Base-by-base conservation (phyloP, 2,329 filamentous ascomycete genomes). In the Elsinoe batatas region DNA sequence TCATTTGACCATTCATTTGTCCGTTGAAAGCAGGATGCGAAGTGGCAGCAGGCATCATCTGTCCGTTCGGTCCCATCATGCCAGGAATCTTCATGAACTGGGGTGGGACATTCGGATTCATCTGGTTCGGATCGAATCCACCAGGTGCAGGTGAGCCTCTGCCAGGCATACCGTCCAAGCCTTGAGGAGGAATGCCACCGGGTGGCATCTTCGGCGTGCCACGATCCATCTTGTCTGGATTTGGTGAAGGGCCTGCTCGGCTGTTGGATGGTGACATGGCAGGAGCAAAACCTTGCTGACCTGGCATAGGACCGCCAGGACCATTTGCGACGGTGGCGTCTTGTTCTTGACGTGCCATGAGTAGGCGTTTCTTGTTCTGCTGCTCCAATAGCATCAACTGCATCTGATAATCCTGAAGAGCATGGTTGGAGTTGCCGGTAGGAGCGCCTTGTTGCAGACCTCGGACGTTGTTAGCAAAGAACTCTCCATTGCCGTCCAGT, bases 401-500 rank as follows among this genome's bases (percentile, higher is more conserved):
- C 87, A 91, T 91, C 73, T 91, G 87, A 64, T 91, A 91, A 68
- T 93, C 87, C 69, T 91, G 87, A 44, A 91, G 76, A 18, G 87
- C 87, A 68, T 91, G 87, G 67, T 89, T 91, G 70, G 84, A 86
- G 51, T 74, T 78, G 63, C 72, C 77, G 59, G 71, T 76, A 8
- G 47, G 47, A 65, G 50, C 68, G 32, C 57, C 53, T 26, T 54
- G 57, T 10, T 59, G 58, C 40, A 65, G 61, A 57, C 75, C 37
- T 72, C 76, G 26, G 76, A 73, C 38, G 72, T 77, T 33, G 72
- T 56, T 83, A 20, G 74, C 76, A 51, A 84, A 65, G 47, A 67
- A 65, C 42, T 69, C 68, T 33, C 76, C 74, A 62, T 90, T 85
- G 58, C 84, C 60, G 49, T 93, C 87, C 84, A 95, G 87, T 57